phyloP scores from a whole-genome alignment of 1,284 basidiomycete genomes.

The Tylopilus orsonianus region DNA sequence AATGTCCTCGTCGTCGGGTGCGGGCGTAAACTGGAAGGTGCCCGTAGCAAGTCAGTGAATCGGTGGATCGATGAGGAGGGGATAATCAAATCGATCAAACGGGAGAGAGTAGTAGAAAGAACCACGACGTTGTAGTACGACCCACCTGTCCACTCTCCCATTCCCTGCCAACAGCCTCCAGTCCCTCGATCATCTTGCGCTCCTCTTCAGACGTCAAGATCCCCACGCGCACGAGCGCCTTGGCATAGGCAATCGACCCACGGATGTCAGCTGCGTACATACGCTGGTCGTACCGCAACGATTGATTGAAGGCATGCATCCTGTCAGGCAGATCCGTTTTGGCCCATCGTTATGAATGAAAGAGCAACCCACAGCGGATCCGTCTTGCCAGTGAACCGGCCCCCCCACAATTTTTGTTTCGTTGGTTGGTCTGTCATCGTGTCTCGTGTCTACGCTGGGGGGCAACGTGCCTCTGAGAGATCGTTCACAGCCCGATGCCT shows the following conservation, averaged over 20 bases:
- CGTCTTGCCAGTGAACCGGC: slow-evolving; percentile 84
- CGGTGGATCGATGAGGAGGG: not conserved
- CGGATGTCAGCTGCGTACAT: slow-evolving; percentile 92
- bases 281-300: slow-evolving; percentile 89
- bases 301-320: slow-evolving; percentile 96
- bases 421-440: slow-evolving; percentile 59
- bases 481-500: not conserved
- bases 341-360: not conserved
- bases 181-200: slow-evolving; percentile 73
- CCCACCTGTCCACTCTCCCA: slow-evolving; percentile 76
- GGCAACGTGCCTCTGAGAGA: not conserved
- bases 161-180: slow-evolving; percentile 78
- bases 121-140: no score
- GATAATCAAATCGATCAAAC: not conserved
- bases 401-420: slow-evolving; percentile 87
- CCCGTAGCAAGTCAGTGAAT: not conserved
- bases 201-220: slow-evolving; percentile 82
- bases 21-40: slow-evolving; percentile 60
- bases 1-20: slow-evolving; percentile 94
- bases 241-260: slow-evolving; percentile 95
- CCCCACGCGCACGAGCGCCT: slow-evolving; percentile 75
- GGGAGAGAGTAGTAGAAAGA: no score
- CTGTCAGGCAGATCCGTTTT: slow-evolving; percentile 41
- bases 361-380: slow-evolving; percentile 71
- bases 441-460: not conserved